Conservation (phyloP, 768 basidiomycete genomes). For the Naganishia randhawae region DNA sequence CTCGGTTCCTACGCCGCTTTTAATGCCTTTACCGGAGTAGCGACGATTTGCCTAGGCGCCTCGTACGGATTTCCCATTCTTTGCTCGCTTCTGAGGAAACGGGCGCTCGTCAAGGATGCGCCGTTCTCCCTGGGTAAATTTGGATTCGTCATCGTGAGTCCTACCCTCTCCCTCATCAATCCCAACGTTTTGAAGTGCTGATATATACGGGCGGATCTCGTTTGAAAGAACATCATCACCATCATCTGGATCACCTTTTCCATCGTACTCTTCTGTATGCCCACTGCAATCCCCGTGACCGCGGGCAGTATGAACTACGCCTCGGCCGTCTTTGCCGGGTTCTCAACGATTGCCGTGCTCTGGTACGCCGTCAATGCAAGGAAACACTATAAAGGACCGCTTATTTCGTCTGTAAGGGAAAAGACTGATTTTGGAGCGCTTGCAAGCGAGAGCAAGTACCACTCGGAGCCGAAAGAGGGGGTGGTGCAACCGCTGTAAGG, state of each 20-base stretch:
- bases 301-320: constrained; percentile 56
- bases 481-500: background rate
- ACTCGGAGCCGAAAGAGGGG: constrained; percentile 13
- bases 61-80: constrained; percentile 64
- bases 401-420: constrained; percentile 15
- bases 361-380: constrained; percentile 65
- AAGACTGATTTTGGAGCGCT: background rate
- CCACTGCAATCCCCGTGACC: constrained; percentile 42
- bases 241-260: constrained; percentile 63
- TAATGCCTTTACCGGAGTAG: constrained; percentile 66
- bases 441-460: constrained; percentile 5
- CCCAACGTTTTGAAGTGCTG: too few species aligned
- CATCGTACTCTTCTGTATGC: constrained; percentile 68
- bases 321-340: constrained; percentile 65
- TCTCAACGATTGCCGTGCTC: constrained; percentile 58
- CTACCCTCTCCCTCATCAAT: background rate
- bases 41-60: constrained; percentile 64
- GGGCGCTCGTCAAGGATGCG: constrained; percentile 53
- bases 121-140: constrained; percentile 53
- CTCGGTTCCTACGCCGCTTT: constrained; percentile 61
- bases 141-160: constrained; percentile 40
- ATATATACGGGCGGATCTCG: constrained; percentile 53
- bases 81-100: constrained; percentile 56
- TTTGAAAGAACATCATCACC: constrained; percentile 56
- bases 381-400: constrained; percentile 26